Conservation (phyloP, 139 green algal species). For the Chlamydomonas eustigma region DNA sequence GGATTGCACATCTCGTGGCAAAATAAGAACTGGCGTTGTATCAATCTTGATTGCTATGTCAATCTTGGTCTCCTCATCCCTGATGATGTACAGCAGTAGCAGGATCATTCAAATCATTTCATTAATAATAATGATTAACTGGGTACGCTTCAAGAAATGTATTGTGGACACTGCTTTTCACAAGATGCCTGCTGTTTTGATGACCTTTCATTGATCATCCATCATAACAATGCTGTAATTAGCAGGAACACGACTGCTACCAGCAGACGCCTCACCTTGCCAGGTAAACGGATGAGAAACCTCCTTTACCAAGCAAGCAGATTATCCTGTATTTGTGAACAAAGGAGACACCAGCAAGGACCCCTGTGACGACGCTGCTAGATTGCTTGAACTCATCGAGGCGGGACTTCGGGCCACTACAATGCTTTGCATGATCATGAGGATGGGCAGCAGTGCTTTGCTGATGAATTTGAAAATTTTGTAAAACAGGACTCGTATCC, state of each 20-base stretch:
- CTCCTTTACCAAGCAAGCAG: background rate
- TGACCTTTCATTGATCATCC: background rate
- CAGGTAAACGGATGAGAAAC: slow-evolving; percentile 6
- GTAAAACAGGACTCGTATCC: no score
- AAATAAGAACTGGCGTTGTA: no score
- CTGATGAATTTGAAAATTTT: no score
- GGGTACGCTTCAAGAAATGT: background rate
- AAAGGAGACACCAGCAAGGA: background rate
- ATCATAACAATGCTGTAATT: background rate
- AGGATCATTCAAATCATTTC: background rate
- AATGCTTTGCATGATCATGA: no score
- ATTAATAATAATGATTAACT: background rate
- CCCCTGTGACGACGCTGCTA: background rate
- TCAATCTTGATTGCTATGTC: background rate
- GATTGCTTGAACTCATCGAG: background rate
- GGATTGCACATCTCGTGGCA: no score
- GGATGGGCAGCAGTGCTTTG: no score
- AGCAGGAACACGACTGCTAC: background rate
- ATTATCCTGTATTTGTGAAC: background rate
- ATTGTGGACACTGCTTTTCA: background rate
- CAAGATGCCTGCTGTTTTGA: no score
- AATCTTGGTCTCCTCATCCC: background rate
- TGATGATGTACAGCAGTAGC: background rate
- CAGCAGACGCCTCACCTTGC: background rate
- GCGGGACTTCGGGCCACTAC: background rate